A percentile compares a stretch with the other conserved stretches of the same genome.
Evolutionary conservation across 1,139 yeast genomes (phyloP).

Genomic region (Blastobotrys buckinghamii): DNA sequence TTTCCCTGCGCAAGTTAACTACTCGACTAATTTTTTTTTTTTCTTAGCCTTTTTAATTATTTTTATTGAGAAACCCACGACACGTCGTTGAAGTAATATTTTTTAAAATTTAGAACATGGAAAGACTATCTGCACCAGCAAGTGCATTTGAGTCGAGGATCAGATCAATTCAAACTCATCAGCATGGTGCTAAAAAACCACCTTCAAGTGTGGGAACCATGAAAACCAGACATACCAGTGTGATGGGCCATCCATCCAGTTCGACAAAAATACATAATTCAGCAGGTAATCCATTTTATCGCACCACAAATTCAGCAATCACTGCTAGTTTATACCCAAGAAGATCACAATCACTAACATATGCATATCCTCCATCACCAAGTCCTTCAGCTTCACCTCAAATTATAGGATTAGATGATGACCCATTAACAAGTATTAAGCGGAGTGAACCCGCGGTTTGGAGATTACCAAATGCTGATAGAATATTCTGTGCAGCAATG

Average conservation of each 20-base stretch:
- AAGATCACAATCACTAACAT: background rate
- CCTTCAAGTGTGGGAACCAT: background rate
- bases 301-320: background rate
- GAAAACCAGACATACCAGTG: background rate
- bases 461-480: constrained; percentile 5
- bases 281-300: constrained; percentile 5
- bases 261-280: background rate
- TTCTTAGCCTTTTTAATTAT: background rate
- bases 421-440: background rate
- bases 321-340: background rate
- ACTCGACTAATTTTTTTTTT: too few species aligned
- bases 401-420: background rate
- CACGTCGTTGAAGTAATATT: too few species aligned
- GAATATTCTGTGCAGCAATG: constrained; percentile 1
- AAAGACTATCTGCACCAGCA: background rate
- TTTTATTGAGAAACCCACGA: background rate
- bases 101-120: background rate
- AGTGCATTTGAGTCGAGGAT: background rate
- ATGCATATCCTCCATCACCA: constrained; percentile 3
- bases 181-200: background rate
- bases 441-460: constrained; percentile 1
- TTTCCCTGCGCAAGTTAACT: too few species aligned
- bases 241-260: background rate
- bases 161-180: background rate
- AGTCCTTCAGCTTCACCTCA: constrained; percentile 3